A percentile compares a stretch with the other conserved stretches of the same genome.
Evolutionary conservation across 352 stramenopile genomes (phyloP).

Genomic region (Stramenopiles sp.): DNA sequence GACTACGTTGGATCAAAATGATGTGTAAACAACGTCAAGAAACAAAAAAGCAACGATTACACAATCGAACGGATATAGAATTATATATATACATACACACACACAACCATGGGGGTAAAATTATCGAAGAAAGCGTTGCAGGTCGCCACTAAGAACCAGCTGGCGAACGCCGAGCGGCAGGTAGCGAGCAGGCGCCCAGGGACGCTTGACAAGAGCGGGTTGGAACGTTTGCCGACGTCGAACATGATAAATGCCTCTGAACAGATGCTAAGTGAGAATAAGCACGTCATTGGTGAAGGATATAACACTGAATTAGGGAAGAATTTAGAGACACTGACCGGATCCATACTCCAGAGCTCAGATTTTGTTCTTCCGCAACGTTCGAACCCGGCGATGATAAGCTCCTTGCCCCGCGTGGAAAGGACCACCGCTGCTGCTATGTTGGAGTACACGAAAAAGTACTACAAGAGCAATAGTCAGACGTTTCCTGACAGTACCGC

Average conservation of each 20-base stretch:
- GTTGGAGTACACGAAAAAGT: not conserved
- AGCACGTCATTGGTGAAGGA: not conserved
- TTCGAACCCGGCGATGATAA: no score
- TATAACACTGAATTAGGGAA: not conserved
- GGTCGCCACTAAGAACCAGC: not conserved
- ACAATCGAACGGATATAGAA: no score
- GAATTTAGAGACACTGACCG: not conserved
- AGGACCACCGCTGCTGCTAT: not conserved
- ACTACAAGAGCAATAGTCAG: not conserved
- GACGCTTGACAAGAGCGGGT: not conserved
- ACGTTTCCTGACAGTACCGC: not conserved
- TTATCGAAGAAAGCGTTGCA: not conserved
- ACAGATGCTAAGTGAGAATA: not conserved
- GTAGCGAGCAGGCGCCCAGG: not conserved
- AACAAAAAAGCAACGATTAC: no score
- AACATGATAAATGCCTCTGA: not conserved
- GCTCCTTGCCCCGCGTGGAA: no score
- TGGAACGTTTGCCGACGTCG: not conserved
- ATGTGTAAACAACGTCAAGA: no score
- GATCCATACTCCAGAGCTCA: not conserved
- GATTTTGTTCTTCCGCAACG: not conserved
- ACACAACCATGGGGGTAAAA: not conserved
- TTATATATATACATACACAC: no score
- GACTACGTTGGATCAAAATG: no score
- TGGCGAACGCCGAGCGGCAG: not conserved